Base-by-base conservation (phyloP, 176 grass and related monocot species). In the Zoysia pacifica region DNA sequence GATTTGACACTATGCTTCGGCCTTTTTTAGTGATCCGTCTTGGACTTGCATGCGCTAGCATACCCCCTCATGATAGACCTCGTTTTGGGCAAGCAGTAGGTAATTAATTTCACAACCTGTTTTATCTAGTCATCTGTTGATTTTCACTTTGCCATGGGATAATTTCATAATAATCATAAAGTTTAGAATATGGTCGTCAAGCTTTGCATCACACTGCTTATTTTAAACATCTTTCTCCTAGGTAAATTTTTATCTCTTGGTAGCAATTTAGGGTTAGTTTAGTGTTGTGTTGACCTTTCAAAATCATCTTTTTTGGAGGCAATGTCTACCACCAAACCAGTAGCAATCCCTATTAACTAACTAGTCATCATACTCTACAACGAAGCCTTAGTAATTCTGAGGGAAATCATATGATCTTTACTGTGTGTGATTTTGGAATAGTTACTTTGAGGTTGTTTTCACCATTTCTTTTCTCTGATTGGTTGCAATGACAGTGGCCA, bases 61-160 rank as follows among this genome's bases (percentile, higher is more conserved):
- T 96, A 88, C 52, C 73, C 48, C 88, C 88, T 71, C 44, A 56
- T 83, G 90, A 99, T 73, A 89, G 93, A 50, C 92, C 97, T 55
- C 35, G 72, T 75, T 99, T 99, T 69, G 86, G 88, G 69, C 97
- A 99, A 93, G 97, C 97, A 85, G 73, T 99, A 84, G 97, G 97
- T 99, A 99, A 89, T 64, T 95, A 95, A 89, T 59, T 70, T 85
- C 19, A 37, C 9, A 65, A 73, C 55, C 74, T 77, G 12, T 64
- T 80, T 78, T 60, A 50, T 85, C 58, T 74, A 15, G 42, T 14
- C 35, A 40, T 80, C 16, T 18, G 4, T 83, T 72, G 12, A 37
- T 48, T 28, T 28, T 68, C 39, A 49, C 43, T 55, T 73, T 42
- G 67, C 49, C 42, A 67, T 52, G 6, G 74, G n/a, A 72, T 83